These are phyloP conservation scores for Boletellus ananas DNA, from an alignment of 768 basidiomycete genomes.

Conservation along the genomic window DNA sequence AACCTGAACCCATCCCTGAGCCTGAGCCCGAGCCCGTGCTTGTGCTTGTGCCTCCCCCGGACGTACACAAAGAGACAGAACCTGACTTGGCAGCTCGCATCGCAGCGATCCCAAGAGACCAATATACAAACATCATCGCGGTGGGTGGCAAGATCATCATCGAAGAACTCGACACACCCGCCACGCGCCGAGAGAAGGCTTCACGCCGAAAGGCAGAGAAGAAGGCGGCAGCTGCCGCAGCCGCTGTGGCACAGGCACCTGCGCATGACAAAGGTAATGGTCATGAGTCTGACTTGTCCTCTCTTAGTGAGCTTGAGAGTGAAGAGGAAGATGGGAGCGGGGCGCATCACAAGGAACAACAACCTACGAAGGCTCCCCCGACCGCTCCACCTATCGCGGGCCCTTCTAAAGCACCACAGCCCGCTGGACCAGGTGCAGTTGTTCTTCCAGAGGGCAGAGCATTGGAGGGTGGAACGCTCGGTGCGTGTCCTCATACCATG, in stretches of 20 bases:
- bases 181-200: slow-evolving; percentile 57
- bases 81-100: slow-evolving; percentile 26
- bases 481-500: slow-evolving; percentile 35
- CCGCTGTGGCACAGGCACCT: slow-evolving; percentile 5
- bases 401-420: slow-evolving; percentile 7
- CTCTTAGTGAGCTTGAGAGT: slow-evolving; percentile 42
- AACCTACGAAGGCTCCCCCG: neutral
- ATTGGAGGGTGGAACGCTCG: slow-evolving; percentile 59
- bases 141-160: slow-evolving; percentile 57
- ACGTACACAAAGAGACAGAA: slow-evolving; percentile 6
- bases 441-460: slow-evolving; percentile 33
- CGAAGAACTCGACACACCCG: slow-evolving; percentile 71
- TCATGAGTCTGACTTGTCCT: slow-evolving; percentile 43
- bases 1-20: neutral
- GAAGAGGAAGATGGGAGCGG: slow-evolving; percentile 19
- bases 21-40: neutral
- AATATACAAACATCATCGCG: slow-evolving; percentile 27
- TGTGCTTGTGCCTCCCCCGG: neutral
- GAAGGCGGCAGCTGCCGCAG: slow-evolving; percentile 25
- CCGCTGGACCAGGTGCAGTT: slow-evolving; percentile 30
- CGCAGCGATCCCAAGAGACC: slow-evolving; percentile 26
- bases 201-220: slow-evolving; percentile 42
- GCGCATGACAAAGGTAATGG: slow-evolving; percentile 10
- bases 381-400: slow-evolving; percentile 7
- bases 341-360: slow-evolving; percentile 6